phyloP scores from a whole-genome alignment of 768 basidiomycete species.

The Leucosporidium yakuticum region DNA sequence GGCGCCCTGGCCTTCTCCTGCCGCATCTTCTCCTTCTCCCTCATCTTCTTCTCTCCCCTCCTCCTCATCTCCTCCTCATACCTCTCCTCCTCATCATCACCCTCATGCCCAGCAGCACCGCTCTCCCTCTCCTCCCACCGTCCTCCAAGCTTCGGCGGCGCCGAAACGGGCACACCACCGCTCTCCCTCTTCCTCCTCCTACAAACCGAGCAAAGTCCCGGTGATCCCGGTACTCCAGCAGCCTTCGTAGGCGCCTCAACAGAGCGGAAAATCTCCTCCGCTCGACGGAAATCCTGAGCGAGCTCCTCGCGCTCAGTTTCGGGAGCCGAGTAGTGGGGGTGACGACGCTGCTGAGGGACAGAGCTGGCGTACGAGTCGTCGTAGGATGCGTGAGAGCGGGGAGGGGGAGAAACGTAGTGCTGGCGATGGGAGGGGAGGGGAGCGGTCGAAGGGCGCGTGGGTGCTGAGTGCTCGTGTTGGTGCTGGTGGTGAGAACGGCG shows the following conservation, averaged over 20 bases:
- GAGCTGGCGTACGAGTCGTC: not conserved
- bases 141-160: constrained; percentile 16
- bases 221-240: not conserved
- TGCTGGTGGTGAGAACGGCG: not conserved
- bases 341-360: not conserved
- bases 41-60: constrained; percentile 9
- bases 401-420: not conserved
- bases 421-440: not conserved
- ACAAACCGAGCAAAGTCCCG: constrained; percentile 11
- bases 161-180: not conserved
- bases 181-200: constrained; percentile 6
- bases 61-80: not conserved
- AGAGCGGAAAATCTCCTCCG: not conserved
- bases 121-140: constrained; percentile 21
- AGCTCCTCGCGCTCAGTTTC: not conserved
- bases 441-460: not conserved
- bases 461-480: not conserved
- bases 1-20: constrained; percentile 15
- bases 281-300: not conserved
- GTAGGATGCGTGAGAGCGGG: not conserved
- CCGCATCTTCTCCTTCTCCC: constrained; percentile 24
- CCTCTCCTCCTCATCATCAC: constrained; percentile 4
- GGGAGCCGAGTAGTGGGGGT: not conserved
- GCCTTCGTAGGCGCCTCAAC: not conserved
- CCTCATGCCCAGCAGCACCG: not conserved